phyloP scores from a whole-genome alignment of 371 early-diverging fungal genomes.

The Capniomyces stellatus region DNA sequence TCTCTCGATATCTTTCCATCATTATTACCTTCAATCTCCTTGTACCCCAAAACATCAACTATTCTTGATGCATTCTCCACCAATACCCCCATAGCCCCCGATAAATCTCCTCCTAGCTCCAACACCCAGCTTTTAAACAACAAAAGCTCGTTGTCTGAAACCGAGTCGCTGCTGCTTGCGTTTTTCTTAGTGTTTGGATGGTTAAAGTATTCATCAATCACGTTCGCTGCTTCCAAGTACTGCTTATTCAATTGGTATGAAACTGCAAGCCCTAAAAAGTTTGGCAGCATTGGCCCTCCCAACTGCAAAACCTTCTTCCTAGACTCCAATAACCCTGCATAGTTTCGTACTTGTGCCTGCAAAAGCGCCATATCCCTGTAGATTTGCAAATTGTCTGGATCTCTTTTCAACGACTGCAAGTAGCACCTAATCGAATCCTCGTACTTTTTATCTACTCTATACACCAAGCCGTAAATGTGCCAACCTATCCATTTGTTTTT shows the following conservation, averaged over 20 bases:
- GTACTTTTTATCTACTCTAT: constrained; percentile 84
- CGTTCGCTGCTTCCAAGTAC: constrained; percentile 50
- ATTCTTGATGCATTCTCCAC: constrained; percentile 45
- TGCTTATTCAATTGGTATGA: constrained; percentile 66
- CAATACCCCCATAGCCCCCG: constrained; percentile 56
- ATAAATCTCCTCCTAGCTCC: constrained; percentile 57
- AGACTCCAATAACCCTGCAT: constrained; percentile 57
- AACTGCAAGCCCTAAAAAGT: constrained; percentile 75
- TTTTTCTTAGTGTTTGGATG: too few relatives aligned
- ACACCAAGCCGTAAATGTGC: constrained; percentile 87
- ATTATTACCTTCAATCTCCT: constrained; percentile 52
- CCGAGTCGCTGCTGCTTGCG: constrained; percentile 8
- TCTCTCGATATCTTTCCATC: too few relatives aligned
- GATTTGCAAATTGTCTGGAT: constrained; percentile 84
- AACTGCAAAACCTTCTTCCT: constrained; percentile 46
- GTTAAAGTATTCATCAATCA: constrained; percentile 21
- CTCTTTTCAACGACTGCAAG: constrained; percentile 65
- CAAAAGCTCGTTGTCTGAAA: constrained; percentile 9
- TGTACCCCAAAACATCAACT: constrained; percentile 47
- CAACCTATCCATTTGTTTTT: constrained; percentile 39
- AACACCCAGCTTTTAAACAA: constrained; percentile 33
- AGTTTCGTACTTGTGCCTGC: constrained; percentile 79
- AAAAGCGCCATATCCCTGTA: constrained; percentile 70
- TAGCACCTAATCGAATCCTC: constrained; percentile 87
- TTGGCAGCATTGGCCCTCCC: constrained; percentile 44